Percentiles rank a stretch among this genome's conserved stretches.
Conservation (phyloP, 2,329 filamentous ascomycete species). For the Thelonectria discophora region DNA sequence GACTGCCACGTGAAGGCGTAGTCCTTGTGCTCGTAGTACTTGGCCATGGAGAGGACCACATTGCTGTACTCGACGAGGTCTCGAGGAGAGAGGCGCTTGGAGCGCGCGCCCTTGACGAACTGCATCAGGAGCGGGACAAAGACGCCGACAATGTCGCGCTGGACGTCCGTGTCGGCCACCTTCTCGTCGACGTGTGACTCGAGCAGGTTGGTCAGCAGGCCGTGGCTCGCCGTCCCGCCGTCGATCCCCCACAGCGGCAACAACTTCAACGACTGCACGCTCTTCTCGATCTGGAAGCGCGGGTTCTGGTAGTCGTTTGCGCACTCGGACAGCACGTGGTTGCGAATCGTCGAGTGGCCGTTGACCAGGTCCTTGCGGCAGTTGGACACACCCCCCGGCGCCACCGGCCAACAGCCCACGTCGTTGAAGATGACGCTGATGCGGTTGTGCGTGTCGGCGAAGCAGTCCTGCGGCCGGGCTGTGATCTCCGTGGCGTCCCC, state of each 20-base stretch:
- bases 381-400: conserved; percentile 33
- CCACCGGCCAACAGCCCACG: conserved; percentile 33
- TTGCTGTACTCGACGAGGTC: conserved; percentile 34
- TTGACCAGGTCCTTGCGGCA: conserved; percentile 34
- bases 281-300: conserved; percentile 35
- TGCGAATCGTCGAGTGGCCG: conserved; percentile 33
- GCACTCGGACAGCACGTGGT: conserved; percentile 33
- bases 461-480: conserved; percentile 29
- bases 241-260: conserved; percentile 34
- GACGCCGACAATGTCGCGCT: conserved; percentile 15
- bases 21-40: conserved; percentile 34
- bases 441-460: conserved; percentile 26
- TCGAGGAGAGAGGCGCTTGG: conserved; percentile 21
- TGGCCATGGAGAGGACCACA: conserved; percentile 29
- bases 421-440: conserved; percentile 34
- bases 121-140: conserved; percentile 32
- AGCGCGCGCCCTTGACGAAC: conserved; percentile 32
- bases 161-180: conserved; percentile 26
- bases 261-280: conserved; percentile 32
- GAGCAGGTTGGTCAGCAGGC: conserved; percentile 30
- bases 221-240: conserved; percentile 31
- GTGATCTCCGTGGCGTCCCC: conserved; percentile 33
- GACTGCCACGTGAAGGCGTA: conserved; percentile 32
- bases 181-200: conserved; percentile 33
- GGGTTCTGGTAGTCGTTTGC: conserved; percentile 34